These are phyloP conservation scores for Paraconiothyrium sp. DNA, from an alignment of 2,329 filamentous ascomycete species.

Conservation along the genomic window DNA sequence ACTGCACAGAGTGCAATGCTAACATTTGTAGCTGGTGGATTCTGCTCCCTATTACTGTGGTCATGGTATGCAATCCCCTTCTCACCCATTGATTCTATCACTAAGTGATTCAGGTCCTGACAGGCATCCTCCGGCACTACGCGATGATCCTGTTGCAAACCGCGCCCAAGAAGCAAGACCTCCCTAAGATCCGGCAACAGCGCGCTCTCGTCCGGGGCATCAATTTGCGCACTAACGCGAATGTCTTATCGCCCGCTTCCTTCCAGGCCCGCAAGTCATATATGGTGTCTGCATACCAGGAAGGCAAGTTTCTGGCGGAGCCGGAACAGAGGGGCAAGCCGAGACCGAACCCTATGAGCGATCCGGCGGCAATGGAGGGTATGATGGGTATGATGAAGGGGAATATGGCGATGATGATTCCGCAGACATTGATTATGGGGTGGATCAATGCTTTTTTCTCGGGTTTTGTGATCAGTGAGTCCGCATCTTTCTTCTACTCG, in stretches of 20 bases:
- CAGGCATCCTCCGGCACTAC: conserved; percentile 95
- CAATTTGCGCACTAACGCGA: conserved; percentile 82
- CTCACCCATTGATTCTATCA: conserved; percentile 4
- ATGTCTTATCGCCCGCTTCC: conserved; percentile 77
- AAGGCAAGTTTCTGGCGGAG: conserved; percentile 87
- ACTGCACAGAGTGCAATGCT: conserved; percentile 24
- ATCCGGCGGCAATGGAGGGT: conserved; percentile 96
- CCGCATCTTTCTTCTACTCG: neutral
- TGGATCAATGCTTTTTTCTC: conserved; percentile 99
- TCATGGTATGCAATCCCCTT: conserved; percentile 73
- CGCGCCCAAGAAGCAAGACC: conserved; percentile 82
- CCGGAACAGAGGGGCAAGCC: conserved; percentile 87
- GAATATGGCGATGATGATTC: conserved; percentile 99
- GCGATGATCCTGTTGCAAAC: conserved; percentile 89
- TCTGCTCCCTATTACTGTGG: conserved; percentile 92
- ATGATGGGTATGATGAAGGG: conserved; percentile 99
- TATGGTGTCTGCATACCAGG: conserved; percentile 82
- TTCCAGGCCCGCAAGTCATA: conserved; percentile 85
- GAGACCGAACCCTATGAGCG: conserved; percentile 91
- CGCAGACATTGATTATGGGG: conserved; percentile 98
- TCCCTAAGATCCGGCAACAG: conserved; percentile 83
- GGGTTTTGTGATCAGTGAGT: conserved; percentile 93
- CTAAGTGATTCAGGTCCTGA: conserved; percentile 72
- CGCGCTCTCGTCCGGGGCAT: conserved; percentile 83
- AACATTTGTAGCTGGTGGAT: conserved; percentile 87